Evolutionary conservation across 2,329 filamentous ascomycete species (phyloP).

Genomic region (Nigrograna mackinnonii): DNA sequence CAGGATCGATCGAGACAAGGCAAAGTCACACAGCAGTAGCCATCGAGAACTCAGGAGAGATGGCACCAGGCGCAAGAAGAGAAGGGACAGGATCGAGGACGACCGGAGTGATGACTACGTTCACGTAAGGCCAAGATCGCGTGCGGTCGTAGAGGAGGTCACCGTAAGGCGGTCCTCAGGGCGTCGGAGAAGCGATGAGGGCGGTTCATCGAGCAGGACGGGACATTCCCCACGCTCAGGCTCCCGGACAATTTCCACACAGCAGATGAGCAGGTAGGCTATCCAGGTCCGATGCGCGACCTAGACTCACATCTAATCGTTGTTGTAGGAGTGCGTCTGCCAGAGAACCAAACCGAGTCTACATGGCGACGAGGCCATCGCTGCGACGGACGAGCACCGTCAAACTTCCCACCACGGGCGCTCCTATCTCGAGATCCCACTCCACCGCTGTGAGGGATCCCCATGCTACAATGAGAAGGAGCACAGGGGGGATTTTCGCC

Average conservation of each 20-base stretch:
- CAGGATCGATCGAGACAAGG: constrained; percentile 27
- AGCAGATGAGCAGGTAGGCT: constrained; percentile 33
- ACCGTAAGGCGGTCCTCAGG: constrained; percentile 27
- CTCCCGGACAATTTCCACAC: constrained; percentile 33
- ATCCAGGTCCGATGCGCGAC: not conserved
- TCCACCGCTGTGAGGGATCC: constrained; percentile 24
- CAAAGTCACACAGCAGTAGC: constrained; percentile 24
- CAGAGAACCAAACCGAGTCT: constrained; percentile 30
- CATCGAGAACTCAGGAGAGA: constrained; percentile 31
- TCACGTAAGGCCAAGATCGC: constrained; percentile 31
- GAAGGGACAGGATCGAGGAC: constrained; percentile 23
- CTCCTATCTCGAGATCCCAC: constrained; percentile 27
- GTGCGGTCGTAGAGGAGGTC: constrained; percentile 30
- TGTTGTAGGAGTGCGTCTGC: constrained; percentile 30
- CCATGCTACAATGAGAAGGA: constrained; percentile 20
- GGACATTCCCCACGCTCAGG: constrained; percentile 34
- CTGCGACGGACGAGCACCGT: constrained; percentile 32
- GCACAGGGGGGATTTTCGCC: constrained; percentile 35
- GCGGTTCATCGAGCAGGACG: constrained; percentile 37
- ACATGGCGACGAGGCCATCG: constrained; percentile 30
- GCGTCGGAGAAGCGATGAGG: constrained; percentile 35
- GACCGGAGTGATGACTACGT: constrained; percentile 34
- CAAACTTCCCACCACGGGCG: constrained; percentile 24
- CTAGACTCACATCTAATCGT: no score
- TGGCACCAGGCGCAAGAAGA: constrained; percentile 30